Evolutionary conservation across 768 basidiomycete species (phyloP), one percentile per base, ranked within the genome.

Genomic region (Trametes villosa): DNA sequence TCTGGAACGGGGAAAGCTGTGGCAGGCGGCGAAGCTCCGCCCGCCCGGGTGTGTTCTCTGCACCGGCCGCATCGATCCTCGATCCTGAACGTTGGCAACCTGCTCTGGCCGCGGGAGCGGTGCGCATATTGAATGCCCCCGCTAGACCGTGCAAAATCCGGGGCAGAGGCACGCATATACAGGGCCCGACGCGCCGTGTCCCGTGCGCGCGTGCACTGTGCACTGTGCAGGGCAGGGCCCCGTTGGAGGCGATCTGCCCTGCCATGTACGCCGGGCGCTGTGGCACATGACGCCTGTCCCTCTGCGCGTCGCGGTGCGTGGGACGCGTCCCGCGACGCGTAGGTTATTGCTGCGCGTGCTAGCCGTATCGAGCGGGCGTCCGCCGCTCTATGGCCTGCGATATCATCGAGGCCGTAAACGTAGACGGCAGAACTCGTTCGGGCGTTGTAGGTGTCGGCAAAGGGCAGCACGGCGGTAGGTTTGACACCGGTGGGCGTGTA

Each of bases 221-320:
- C 11, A 22, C 36, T 15, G 36, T 9, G 36, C 36, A 4, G 8
- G 6, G 36, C 36, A 38, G 36, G 12, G 17, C 8, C 56, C 15
- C 26, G 38, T 36, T n/a, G n/a, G n/a, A n/a, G n/a, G 36, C 38
- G 56, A 57, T 49, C 56, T n/a, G 34, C 56, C 56, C 47, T 57
- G 20, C 55, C 46, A 38, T 38, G 40, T 47, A 40, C 30, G 26
- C 36, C 34, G 55, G 36, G 38, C 33, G 22, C 27, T 26, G 18
- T 31, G 55, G 9, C 56, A 49, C 47, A 41, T 57, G 56, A 57
- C 38, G 56, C 22, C 29, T 9, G 20, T 36, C 15, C n/a, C 36
- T 20, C n/a, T 17, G 11, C 27, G 17, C 30, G 34, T 6, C 22
- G 33, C 34, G 36, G 13, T 15, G 7, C 8, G 36, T 15, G 17